Evolutionary conservation across 2,329 filamentous ascomycete genomes (phyloP).

Genomic region (Exophiala lecanii-corni): DNA sequence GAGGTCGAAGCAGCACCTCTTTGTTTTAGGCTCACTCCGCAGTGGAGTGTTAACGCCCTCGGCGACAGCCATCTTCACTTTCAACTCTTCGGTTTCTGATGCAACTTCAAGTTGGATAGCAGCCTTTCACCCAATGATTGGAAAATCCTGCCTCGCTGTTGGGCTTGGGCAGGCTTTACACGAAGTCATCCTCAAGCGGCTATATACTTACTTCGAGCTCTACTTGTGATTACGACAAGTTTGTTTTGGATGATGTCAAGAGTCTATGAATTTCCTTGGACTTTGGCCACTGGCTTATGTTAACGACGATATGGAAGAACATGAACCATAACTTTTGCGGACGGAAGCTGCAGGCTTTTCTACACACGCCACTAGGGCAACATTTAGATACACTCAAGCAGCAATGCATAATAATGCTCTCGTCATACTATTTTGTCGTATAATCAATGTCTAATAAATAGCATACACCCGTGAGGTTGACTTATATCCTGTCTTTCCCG

Average conservation of each 20-base stretch:
- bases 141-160: too few species aligned
- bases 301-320: constrained; percentile 22
- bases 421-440: too few species aligned
- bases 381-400: constrained; percentile 15
- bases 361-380: background rate
- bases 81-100: too few species aligned
- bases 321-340: constrained; percentile 11
- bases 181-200: too few species aligned
- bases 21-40: constrained; percentile 18
- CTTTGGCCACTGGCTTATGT: constrained; percentile 6
- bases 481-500: background rate
- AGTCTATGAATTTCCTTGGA: constrained; percentile 17
- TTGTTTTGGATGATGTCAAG: constrained; percentile 24
- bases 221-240: too few species aligned
- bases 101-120: background rate
- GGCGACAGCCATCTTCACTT: too few species aligned
- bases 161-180: too few species aligned
- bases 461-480: background rate
- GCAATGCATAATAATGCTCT: constrained; percentile 16
- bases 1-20: constrained; percentile 22
- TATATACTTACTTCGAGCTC: too few species aligned
- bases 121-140: too few species aligned
- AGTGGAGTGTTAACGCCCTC: too few species aligned
- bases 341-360: background rate
- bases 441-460: background rate